Base-by-base conservation (phyloP, 2,329 filamentous ascomycete genomes). In the Fusarium brevicatenulatum region DNA sequence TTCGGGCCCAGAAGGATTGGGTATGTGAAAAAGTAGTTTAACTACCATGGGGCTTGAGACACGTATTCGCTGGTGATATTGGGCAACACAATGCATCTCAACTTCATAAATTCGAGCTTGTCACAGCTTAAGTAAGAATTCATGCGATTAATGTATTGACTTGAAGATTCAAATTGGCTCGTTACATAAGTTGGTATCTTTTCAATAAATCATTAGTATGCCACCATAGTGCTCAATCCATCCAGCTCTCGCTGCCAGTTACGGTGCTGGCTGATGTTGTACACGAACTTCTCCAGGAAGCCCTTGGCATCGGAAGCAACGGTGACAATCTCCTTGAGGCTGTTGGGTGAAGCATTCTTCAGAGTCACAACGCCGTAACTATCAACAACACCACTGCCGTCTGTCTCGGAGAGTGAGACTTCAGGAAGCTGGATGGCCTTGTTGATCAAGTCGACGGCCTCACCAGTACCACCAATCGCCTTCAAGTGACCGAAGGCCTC, bases 401-500 rank as follows among this genome's bases (percentile, higher is more conserved):
- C 54, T 0, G 63, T 68, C 4, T 67, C 80, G 1, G 86, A 87
- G 0, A 87, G 54, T 3, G 77, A 65, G 7, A 89, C 78, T 7
- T 80, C 81, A 0, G 83, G 81, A 13, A 89, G 72, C 9, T 82
- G 81, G 21, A 89, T 79, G 1, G 86, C 85, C 42, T 81, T 77
- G 23, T 84, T 78, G 34, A 95, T 85, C 44, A 95, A 83, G 6
- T 89, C 84, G 1, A 93, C 89, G 0, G 86, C 93, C 78, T 95
- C 92, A 1, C 92, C 93, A 0, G 91, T 92, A 0, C 91, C 94
- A 4, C 90, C 93, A 30, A 96, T 92, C 4, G 92, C 85, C 85
- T 96, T 96, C 56, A 95, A 85, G 71, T 96, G 93, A 0, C 93
- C 93, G 74, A 95, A 96, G 0, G 93, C 91, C 80, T 96, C 94